phyloP scores from a whole-genome alignment of 345 rosid genomes.

The Combretum micranthum region DNA sequence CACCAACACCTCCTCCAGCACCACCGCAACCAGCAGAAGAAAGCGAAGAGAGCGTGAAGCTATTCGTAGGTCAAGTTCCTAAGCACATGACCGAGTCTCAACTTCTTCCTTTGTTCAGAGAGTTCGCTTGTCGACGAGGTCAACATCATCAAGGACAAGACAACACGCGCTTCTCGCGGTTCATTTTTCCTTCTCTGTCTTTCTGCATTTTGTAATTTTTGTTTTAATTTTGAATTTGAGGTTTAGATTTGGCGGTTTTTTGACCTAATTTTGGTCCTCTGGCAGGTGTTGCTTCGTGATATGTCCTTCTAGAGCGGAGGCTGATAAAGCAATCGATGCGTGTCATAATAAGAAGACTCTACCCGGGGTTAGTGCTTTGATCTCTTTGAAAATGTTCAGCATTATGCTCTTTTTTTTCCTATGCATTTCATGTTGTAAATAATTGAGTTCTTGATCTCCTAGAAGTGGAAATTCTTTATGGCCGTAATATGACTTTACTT shows the following conservation, averaged over 20 bases:
- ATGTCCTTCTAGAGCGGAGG: conserved; percentile 95
- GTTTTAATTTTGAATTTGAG: conserved; percentile 20
- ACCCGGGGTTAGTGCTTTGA: conserved; percentile 67
- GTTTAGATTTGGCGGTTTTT: conserved; percentile 24
- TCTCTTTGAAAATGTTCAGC: conserved; percentile 8
- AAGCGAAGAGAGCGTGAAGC: conserved; percentile 85
- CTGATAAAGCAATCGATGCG: conserved; percentile 90
- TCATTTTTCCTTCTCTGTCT: not conserved
- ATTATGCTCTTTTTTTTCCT: not conserved
- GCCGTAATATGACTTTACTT: too few relatives aligned
- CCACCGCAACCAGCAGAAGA: conserved; percentile 29
- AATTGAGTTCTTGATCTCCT: too few relatives aligned
- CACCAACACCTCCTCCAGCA: conserved; percentile 75
- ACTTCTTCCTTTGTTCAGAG: conserved; percentile 78
- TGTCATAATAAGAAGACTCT: conserved; percentile 93
- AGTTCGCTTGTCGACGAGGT: conserved; percentile 96
- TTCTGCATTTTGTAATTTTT: conserved; percentile 3
- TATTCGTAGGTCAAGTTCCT: conserved; percentile 98
- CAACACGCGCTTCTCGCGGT: conserved; percentile 92
- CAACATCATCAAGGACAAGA: conserved; percentile 94
- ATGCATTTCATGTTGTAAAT: too few relatives aligned
- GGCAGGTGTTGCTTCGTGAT: conserved; percentile 82
- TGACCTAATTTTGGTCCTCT: conserved; percentile 41
- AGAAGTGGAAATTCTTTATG: too few relatives aligned
- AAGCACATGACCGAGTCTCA: conserved; percentile 93